These are phyloP conservation scores for Diatrype stigma DNA, from an alignment of 2,329 filamentous ascomycete genomes.

Conservation along the genomic window DNA sequence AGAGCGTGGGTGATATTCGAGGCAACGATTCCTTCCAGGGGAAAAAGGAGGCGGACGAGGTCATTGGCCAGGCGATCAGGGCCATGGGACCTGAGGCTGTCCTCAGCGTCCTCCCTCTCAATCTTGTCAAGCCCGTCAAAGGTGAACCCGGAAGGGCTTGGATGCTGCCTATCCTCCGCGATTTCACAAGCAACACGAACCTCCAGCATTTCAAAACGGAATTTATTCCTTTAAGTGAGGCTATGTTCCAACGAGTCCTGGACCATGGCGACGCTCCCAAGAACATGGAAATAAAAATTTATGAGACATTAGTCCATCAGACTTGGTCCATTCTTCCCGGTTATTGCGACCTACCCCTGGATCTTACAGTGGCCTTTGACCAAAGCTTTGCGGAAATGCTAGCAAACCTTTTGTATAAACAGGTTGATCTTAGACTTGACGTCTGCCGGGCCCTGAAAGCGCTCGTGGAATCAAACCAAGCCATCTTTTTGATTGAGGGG, in stretches of 20 bases:
- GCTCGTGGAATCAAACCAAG: slow-evolving; percentile 87
- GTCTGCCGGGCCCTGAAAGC: slow-evolving; percentile 83
- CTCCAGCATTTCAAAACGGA: slow-evolving; percentile 80
- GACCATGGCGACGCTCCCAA: slow-evolving; percentile 80
- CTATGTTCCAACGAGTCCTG: slow-evolving; percentile 83
- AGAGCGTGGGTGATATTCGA: slow-evolving; percentile 79
- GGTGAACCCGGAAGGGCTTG: slow-evolving; percentile 85
- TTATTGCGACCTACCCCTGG: slow-evolving; percentile 89
- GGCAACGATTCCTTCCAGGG: slow-evolving; percentile 83
- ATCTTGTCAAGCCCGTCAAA: slow-evolving; percentile 71
- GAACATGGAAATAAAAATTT: slow-evolving; percentile 96
- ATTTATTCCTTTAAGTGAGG: slow-evolving; percentile 83
- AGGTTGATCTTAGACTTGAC: slow-evolving; percentile 80
- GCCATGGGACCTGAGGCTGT: slow-evolving; percentile 88
- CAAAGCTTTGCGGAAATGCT: slow-evolving; percentile 85
- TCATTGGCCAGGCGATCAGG: slow-evolving; percentile 81
- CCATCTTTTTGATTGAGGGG: slow-evolving; percentile 65
- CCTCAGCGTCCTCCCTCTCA: slow-evolving; percentile 77
- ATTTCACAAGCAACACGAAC: slow-evolving; percentile 84
- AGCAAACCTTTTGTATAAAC: slow-evolving; percentile 87
- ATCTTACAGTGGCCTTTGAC: slow-evolving; percentile 73
- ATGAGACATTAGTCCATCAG: slow-evolving; percentile 84
- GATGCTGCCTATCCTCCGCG: slow-evolving; percentile 87
- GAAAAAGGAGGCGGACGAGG: slow-evolving; percentile 91
- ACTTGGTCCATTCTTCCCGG: slow-evolving; percentile 92